Percentiles rank a stretch among this genome's conserved stretches.
phyloP scores from a whole-genome alignment of 1,284 basidiomycete genomes.

The Chalciporus piperatoides region DNA sequence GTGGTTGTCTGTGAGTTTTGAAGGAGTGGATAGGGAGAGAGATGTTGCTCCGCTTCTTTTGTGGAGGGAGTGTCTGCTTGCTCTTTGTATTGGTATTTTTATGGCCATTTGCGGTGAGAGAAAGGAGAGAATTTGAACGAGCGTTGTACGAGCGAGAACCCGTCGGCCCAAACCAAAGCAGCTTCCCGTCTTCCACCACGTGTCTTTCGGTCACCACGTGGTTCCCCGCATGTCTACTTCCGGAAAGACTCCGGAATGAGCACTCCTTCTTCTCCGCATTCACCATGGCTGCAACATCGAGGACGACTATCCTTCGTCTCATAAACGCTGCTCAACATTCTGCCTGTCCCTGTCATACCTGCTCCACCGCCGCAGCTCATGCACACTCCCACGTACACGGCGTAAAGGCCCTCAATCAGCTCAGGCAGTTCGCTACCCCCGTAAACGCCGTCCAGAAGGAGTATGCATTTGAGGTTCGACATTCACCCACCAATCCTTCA shows the following conservation, averaged over 20 bases:
- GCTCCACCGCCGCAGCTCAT: slow-evolving; percentile 41
- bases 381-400: slow-evolving; percentile 34
- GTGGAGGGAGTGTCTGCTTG: slow-evolving; percentile 31
- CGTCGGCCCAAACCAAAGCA: too few relatives aligned
- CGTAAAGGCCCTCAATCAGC: slow-evolving; percentile 51
- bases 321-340: slow-evolving; percentile 70
- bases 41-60: slow-evolving; percentile 28
- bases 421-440: slow-evolving; percentile 81
- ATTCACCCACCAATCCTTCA: background rate
- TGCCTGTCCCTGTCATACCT: slow-evolving; percentile 74
- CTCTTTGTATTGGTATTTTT: slow-evolving; percentile 39
- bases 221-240: slow-evolving; percentile 5
- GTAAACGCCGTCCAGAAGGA: slow-evolving; percentile 78
- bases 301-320: slow-evolving; percentile 61
- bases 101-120: slow-evolving; percentile 33
- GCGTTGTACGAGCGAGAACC: background rate
- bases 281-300: slow-evolving; percentile 48
- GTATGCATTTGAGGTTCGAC: slow-evolving; percentile 88
- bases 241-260: slow-evolving; percentile 3
- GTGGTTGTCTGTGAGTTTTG: background rate
- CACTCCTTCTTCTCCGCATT: slow-evolving; percentile 1
- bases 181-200: too few relatives aligned
- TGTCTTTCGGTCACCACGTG: too few relatives aligned
- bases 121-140: slow-evolving; percentile 18
- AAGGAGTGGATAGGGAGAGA: slow-evolving; percentile 26